phyloP scores from a whole-genome alignment of 768 basidiomycete genomes.

The Trametes cubensis region DNA sequence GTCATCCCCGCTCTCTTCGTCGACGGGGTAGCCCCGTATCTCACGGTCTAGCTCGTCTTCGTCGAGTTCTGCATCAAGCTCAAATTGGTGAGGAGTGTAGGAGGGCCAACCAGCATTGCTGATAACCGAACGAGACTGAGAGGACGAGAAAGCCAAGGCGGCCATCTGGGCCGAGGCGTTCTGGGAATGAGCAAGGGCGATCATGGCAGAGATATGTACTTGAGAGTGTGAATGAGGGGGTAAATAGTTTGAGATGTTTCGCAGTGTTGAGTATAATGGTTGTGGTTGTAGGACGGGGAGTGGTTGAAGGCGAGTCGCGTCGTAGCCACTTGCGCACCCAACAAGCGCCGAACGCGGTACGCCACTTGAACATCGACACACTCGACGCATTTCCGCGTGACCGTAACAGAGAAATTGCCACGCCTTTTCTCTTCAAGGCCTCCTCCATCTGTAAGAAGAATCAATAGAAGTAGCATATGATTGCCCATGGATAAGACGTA shows the following conservation, averaged over 20 bases:
- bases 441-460: neutral
- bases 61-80: neutral
- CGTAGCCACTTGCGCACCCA: neutral
- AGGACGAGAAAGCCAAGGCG: too few species aligned
- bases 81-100: neutral
- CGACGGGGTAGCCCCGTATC: neutral
- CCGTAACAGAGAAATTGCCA: neutral
- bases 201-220: neutral
- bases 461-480: too few species aligned
- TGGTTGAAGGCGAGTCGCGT: too few species aligned
- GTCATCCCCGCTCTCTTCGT: too few species aligned
- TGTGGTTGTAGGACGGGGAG: too few species aligned
- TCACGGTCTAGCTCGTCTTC: neutral
- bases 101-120: neutral
- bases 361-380: neutral
- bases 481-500: neutral
- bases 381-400: neutral
- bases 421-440: too few species aligned
- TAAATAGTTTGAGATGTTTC: too few species aligned
- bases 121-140: too few species aligned
- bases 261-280: too few species aligned
- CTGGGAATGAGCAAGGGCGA: too few species aligned
- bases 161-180: too few species aligned
- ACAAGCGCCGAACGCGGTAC: neutral
- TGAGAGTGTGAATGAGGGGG: neutral